Conservation (phyloP, 2,329 filamentous ascomycete genomes). For the Aspergillus fumigatus region DNA sequence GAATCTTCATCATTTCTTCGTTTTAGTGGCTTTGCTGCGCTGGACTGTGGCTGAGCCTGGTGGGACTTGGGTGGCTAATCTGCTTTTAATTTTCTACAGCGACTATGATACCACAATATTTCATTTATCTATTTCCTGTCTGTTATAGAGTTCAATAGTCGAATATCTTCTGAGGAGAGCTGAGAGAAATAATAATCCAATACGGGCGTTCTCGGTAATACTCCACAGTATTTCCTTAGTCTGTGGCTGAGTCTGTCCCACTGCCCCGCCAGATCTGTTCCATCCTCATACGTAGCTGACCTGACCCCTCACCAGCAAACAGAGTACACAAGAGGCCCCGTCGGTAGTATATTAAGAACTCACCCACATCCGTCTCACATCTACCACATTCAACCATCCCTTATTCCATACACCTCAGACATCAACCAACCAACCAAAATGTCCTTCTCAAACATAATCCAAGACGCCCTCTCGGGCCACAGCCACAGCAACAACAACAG, state of each 20-base stretch:
- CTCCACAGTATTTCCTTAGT: neutral
- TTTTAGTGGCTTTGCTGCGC: no score
- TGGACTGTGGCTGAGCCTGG: neutral
- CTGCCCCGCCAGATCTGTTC: neutral
- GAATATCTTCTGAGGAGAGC: no score
- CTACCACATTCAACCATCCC: neutral
- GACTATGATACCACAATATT: neutral
- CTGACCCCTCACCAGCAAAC: neutral
- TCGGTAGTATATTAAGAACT: neutral
- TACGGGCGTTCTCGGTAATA: neutral
- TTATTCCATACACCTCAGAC: neutral
- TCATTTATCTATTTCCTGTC: neutral
- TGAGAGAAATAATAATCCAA: no score
- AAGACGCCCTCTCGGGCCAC: slow-evolving; percentile 10
- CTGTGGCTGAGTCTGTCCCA: neutral
- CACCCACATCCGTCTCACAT: neutral
- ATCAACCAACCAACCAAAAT: slow-evolving; percentile 11
- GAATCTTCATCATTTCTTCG: neutral
- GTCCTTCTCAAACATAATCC: slow-evolving; percentile 19
- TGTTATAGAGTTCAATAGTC: neutral
- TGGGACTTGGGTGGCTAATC: neutral
- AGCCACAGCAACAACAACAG: slow-evolving; percentile 1
- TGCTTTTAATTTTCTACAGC: neutral
- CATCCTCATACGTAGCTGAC: neutral
- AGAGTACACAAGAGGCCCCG: neutral